These are phyloP conservation scores for Podospora pseudopauciseta DNA, from an alignment of 495 filamentous ascomycete genomes.

Conservation along the genomic window DNA sequence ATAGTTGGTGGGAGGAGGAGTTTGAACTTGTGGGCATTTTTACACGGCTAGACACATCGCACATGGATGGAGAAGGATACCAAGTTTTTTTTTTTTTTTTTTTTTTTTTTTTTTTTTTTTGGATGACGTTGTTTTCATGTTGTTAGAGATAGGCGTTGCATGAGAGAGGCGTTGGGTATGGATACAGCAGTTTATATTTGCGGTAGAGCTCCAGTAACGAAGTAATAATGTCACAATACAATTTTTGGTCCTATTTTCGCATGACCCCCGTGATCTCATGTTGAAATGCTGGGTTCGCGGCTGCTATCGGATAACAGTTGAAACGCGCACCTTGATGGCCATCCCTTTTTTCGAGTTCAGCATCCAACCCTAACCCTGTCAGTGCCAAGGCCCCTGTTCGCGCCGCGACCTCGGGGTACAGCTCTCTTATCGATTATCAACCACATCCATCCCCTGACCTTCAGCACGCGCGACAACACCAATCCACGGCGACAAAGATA, in stretches of 20 bases:
- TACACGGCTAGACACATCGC: not conserved
- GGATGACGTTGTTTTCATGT: not conserved
- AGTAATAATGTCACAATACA: not conserved
- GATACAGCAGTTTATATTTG: not conserved
- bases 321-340: not conserved
- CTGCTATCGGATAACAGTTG: not conserved
- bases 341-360: not conserved
- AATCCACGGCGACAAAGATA: not conserved
- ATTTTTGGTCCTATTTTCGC: too few species aligned
- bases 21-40: slow-evolving; percentile 1
- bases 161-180: not conserved
- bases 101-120: not conserved
- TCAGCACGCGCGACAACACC: slow-evolving; percentile 6
- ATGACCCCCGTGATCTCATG: too few species aligned
- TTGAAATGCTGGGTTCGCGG: too few species aligned
- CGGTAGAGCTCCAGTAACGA: not conserved
- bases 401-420: not conserved
- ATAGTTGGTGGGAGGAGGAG: not conserved
- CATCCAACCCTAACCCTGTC: not conserved
- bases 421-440: not conserved
- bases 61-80: slow-evolving; percentile 5
- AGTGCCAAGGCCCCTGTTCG: not conserved
- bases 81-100: not conserved
- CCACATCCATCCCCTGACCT: not conserved
- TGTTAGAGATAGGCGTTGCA: not conserved